Base-by-base conservation (phyloP, 768 basidiomycete genomes). In the Boletus vinaceobasis region DNA sequence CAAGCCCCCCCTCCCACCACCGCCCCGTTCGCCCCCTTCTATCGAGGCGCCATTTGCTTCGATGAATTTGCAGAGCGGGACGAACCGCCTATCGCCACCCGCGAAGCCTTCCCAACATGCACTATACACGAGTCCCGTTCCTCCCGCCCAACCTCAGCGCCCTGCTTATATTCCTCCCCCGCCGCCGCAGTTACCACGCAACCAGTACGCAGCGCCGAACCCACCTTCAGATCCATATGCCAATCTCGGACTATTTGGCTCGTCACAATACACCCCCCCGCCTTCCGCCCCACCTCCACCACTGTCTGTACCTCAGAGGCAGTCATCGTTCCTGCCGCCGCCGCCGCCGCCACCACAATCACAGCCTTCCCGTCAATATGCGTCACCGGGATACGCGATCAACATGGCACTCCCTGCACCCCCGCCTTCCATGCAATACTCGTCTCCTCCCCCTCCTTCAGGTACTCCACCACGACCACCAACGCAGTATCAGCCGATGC, bases 21-120 rank as follows among this genome's bases (percentile, higher is more conserved):
- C 79, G 8, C 72, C 77, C 0, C 71, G 70, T 23, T 59, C 72
- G 6, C 60, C 65, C n/a, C 66, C 77, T 43, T 73, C 72, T 21
- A 48, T 83, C 26, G 80, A 80, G 57, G 73, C 75, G 6, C 75
- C 82, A 0, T 83, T 90, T 60, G 74, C 81, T 2, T 77, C 79
- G 1, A 80, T 90, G 80, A 82, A 65, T 57, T 48, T 88, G 44
- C 71, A 74, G 39, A 61, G 66, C 17, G 48, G 62, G 43, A 60
- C 52, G 31, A 60, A 65, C 29, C 57, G 71, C 9, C 61, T 60
- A 26, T 65, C 65, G 8, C 71, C 74, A 15, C 71, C 67, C 7
- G 46, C 40, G 3, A 57, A 57, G n/a, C 69, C 68, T 7, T 66
- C 69, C 2, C 72, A 71, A 33, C 55, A 59, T 53, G n/a, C 67